These are phyloP conservation scores for Boletus rubropictus DNA, from an alignment of 768 basidiomycete genomes.

Conservation along the genomic window DNA sequence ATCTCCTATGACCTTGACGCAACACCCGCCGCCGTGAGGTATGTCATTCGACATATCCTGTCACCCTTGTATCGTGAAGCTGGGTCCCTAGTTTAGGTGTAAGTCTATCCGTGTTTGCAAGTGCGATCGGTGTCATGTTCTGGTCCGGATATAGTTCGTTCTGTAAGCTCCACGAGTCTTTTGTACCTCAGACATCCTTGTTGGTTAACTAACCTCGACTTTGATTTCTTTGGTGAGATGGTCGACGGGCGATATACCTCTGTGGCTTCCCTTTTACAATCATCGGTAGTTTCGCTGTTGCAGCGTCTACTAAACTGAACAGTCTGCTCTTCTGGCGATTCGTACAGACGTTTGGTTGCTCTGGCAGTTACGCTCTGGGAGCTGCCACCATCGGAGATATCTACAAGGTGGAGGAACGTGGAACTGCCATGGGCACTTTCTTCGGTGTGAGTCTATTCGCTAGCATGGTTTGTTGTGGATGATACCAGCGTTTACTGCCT, in stretches of 20 bases:
- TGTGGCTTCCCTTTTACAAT: constrained; percentile 52
- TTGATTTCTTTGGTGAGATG: constrained; percentile 40
- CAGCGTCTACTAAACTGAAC: constrained; percentile 37
- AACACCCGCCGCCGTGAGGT: constrained; percentile 55
- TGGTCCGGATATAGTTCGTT: constrained; percentile 50
- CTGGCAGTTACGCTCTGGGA: constrained; percentile 51
- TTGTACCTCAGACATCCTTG: not conserved
- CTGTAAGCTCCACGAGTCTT: constrained; percentile 30
- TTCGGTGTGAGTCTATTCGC: constrained; percentile 36
- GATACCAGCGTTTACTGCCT: not conserved
- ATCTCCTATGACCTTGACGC: constrained; percentile 61
- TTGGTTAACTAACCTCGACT: not conserved
- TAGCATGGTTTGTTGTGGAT: not conserved
- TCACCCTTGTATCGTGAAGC: not conserved
- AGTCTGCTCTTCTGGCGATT: constrained; percentile 55
- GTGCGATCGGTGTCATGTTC: constrained; percentile 42
- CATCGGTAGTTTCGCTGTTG: constrained; percentile 57
- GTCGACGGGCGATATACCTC: constrained; percentile 57
- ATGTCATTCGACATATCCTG: not conserved
- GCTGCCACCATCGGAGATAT: constrained; percentile 62
- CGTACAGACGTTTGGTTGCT: constrained; percentile 60
- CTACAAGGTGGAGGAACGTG: constrained; percentile 56
- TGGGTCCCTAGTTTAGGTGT: constrained; percentile 38
- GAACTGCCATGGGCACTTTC: constrained; percentile 55
- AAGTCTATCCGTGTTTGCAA: constrained; percentile 44